Percentiles rank a stretch among this genome's conserved stretches.
phyloP scores from a whole-genome alignment of 768 basidiomycete species.

The Cubamyces sp. region DNA sequence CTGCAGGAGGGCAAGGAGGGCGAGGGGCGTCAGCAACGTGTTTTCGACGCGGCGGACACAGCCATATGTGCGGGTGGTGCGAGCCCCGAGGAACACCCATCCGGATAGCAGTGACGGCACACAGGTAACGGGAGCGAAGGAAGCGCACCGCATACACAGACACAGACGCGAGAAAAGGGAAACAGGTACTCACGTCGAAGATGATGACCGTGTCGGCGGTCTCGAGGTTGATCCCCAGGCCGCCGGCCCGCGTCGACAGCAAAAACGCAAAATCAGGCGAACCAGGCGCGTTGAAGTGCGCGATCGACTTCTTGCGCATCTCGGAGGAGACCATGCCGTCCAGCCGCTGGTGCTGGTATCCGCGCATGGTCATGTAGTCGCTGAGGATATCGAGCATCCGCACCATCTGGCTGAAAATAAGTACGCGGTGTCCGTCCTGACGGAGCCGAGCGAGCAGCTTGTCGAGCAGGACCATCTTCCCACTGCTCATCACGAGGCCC shows the following conservation, averaged over 20 bases:
- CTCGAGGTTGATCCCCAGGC: conserved; percentile 97
- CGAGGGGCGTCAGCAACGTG: conserved; percentile 31
- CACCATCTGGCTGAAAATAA: conserved; percentile 99
- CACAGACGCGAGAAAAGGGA: background rate
- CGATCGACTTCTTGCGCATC: conserved; percentile 91
- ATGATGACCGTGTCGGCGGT: conserved; percentile 99
- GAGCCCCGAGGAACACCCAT: conserved; percentile 17
- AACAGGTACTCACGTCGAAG: conserved; percentile 75
- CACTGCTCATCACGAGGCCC: conserved; percentile 98
- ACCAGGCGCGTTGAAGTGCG: conserved; percentile 92
- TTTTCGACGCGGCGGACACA: conserved; percentile 20
- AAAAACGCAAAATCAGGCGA: conserved; percentile 97
- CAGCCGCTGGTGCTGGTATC: conserved; percentile 90
- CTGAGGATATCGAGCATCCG: conserved; percentile 98
- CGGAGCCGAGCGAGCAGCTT: conserved; percentile 91
- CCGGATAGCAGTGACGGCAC: conserved; percentile 20
- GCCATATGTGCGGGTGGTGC: conserved; percentile 9
- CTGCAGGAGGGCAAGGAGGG: conserved; percentile 43
- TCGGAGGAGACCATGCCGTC: conserved; percentile 97
- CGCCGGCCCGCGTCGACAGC: conserved; percentile 95
- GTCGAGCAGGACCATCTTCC: conserved; percentile 97
- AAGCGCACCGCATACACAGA: background rate
- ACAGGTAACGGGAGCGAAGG: background rate
- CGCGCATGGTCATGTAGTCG: conserved; percentile 91
- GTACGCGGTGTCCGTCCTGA: conserved; percentile 91